Evolutionary conservation across 2,329 filamentous ascomycete species (phyloP).

Genomic region (Colletotrichum sp.): DNA sequence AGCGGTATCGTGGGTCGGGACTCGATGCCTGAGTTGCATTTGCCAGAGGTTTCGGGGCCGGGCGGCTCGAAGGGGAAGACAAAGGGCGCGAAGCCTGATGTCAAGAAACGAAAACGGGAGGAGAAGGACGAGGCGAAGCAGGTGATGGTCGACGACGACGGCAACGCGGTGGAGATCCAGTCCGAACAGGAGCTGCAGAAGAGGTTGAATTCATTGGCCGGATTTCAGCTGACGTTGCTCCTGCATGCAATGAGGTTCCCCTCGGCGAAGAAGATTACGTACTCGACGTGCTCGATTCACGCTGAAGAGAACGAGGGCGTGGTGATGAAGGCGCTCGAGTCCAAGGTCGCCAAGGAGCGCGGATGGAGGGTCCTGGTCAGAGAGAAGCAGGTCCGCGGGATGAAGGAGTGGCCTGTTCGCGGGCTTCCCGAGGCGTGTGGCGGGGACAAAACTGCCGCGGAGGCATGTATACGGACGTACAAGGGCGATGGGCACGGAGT

Average conservation of each 20-base stretch:
- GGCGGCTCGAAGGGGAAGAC: constrained; percentile 42
- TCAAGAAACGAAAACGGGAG: constrained; percentile 53
- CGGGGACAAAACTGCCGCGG: constrained; percentile 61
- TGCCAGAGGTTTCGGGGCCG: constrained; percentile 48
- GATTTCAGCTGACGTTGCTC: constrained; percentile 83
- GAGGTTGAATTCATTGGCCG: constrained; percentile 75
- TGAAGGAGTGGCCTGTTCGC: constrained; percentile 76
- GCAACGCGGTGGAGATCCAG: constrained; percentile 54
- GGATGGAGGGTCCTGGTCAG: constrained; percentile 82
- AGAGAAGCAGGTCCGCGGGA: constrained; percentile 75
- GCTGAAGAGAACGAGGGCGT: constrained; percentile 89
- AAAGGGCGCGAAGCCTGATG: constrained; percentile 20
- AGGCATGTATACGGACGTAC: constrained; percentile 82
- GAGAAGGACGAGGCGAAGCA: constrained; percentile 33
- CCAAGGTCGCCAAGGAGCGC: constrained; percentile 65
- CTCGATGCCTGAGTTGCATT: constrained; percentile 71
- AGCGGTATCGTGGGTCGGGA: constrained; percentile 93
- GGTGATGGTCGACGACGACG: constrained; percentile 61
- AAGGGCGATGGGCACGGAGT: constrained; percentile 82
- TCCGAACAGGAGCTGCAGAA: constrained; percentile 63
- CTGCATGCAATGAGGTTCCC: constrained; percentile 87
- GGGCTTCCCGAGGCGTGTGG: constrained; percentile 57
- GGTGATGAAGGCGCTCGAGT: constrained; percentile 73
- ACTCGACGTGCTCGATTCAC: constrained; percentile 93
- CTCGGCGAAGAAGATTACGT: constrained; percentile 76